Percentiles rank a stretch among this genome's conserved stretches.
phyloP scores from a whole-genome alignment of 2,329 filamentous ascomycete genomes.

The Spiromastix sp. region DNA sequence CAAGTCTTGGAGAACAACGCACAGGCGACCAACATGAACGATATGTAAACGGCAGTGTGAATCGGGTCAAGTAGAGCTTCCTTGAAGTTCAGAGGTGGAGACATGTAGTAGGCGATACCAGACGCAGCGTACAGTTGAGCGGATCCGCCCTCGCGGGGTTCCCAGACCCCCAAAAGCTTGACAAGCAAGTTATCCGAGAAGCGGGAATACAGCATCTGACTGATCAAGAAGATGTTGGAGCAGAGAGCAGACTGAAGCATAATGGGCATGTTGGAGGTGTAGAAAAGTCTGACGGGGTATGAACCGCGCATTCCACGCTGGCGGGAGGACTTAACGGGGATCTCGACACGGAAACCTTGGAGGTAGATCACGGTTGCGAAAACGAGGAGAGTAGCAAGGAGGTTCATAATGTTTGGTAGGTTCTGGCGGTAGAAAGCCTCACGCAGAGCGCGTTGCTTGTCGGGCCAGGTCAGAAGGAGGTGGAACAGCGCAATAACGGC shows the following conservation, averaged over 20 bases:
- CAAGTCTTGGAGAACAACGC: slow-evolving; percentile 99
- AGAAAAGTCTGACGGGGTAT: slow-evolving; percentile 98
- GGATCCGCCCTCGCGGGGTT: slow-evolving; percentile 80
- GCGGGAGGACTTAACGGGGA: slow-evolving; percentile 97
- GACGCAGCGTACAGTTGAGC: slow-evolving; percentile 89
- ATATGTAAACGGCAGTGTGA: slow-evolving; percentile 89
- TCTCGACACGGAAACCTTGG: slow-evolving; percentile 98
- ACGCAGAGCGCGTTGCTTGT: slow-evolving; percentile 97
- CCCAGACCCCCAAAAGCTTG: slow-evolving; percentile 95
- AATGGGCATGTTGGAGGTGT: slow-evolving; percentile 99
- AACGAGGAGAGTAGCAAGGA: slow-evolving; percentile 82
- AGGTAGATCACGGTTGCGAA: slow-evolving; percentile 99
- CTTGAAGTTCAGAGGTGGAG: slow-evolving; percentile 91
- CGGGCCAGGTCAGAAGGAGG: slow-evolving; percentile 64
- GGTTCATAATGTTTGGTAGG: slow-evolving; percentile 98
- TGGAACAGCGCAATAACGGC: slow-evolving; percentile 15
- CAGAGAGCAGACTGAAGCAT: slow-evolving; percentile 98
- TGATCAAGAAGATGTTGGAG: slow-evolving; percentile 98
- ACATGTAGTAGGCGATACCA: slow-evolving; percentile 99
- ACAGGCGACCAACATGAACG: slow-evolving; percentile 96
- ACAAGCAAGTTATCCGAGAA: slow-evolving; percentile 99
- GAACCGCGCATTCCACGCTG: slow-evolving; percentile 97
- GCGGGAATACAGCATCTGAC: slow-evolving; percentile 97
- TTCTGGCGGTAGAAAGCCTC: slow-evolving; percentile 99
- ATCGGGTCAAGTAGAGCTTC: slow-evolving; percentile 94